These are phyloP conservation scores for Trichophaea hybrida DNA, from an alignment of 2,329 filamentous ascomycete genomes.

Conservation along the genomic window DNA sequence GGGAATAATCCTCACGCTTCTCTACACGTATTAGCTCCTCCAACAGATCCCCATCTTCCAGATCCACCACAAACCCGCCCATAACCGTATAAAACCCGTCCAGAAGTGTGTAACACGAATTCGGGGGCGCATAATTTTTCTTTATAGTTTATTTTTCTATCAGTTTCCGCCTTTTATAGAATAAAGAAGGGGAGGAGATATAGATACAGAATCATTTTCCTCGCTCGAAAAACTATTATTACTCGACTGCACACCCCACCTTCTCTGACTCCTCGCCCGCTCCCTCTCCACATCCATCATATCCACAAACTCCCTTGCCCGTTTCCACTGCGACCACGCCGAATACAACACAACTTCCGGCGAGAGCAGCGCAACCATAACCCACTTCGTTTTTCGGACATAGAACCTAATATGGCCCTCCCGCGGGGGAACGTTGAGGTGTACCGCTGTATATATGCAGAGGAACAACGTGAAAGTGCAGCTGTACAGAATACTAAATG, in stretches of 20 bases:
- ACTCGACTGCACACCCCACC: background rate
- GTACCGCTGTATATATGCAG: conserved; percentile 31
- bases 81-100: background rate
- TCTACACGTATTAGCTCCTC: background rate
- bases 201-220: background rate
- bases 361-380: background rate
- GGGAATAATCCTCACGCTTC: too few species aligned
- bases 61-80: background rate
- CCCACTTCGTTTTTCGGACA: background rate
- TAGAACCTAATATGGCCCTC: background rate
- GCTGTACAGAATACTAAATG: conserved; percentile 29
- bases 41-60: background rate
- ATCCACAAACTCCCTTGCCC: background rate
- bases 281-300: background rate
- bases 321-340: background rate
- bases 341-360: conserved; percentile 3
- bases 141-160: background rate
- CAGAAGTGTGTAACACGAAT: background rate
- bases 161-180: background rate
- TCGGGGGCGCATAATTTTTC: background rate
- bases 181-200: background rate
- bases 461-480: conserved; percentile 30
- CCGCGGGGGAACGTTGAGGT: conserved; percentile 29
- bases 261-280: background rate
- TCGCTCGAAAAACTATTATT: background rate